Evolutionary conservation across 1,284 basidiomycete genomes (phyloP).

Genomic region (Lignosus rhinocerotis): DNA sequence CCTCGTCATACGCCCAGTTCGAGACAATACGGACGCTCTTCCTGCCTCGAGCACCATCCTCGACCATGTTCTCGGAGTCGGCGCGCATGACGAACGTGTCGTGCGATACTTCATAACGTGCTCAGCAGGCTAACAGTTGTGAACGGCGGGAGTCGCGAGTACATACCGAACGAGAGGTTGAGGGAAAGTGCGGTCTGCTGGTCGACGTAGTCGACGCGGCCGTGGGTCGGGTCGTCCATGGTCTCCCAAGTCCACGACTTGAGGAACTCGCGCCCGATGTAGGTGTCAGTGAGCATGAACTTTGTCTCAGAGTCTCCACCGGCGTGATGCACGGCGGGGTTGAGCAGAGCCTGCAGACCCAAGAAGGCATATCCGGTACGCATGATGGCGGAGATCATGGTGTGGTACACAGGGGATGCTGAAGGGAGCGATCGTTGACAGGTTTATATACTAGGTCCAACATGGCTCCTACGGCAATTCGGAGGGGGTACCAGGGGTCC

Average conservation of each 20-base stretch:
- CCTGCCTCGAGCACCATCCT: conserved; percentile 41
- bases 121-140: background rate
- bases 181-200: conserved; percentile 36
- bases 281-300: conserved; percentile 37
- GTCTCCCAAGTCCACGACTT: conserved; percentile 47
- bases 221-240: conserved; percentile 54
- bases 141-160: background rate
- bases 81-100: conserved; percentile 53
- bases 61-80: conserved; percentile 40
- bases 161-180: conserved; percentile 40
- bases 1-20: conserved; percentile 41
- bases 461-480: too few relatives aligned
- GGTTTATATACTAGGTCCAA: too few relatives aligned
- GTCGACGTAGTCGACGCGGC: conserved; percentile 54
- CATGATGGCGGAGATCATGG: background rate
- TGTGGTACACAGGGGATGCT: too few relatives aligned
- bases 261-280: conserved; percentile 45
- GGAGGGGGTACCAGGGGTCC: too few relatives aligned
- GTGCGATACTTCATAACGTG: conserved; percentile 33
- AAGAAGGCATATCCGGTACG: conserved; percentile 29
- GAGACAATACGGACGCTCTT: conserved; percentile 54
- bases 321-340: too few relatives aligned
- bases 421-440: too few relatives aligned
- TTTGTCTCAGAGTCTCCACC: too few relatives aligned
- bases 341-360: conserved; percentile 3